Percentiles rank a stretch among this genome's conserved stretches.
Evolutionary conservation across 179 eudicot species (phyloP).

Genomic region (Drosera spatulata): DNA sequence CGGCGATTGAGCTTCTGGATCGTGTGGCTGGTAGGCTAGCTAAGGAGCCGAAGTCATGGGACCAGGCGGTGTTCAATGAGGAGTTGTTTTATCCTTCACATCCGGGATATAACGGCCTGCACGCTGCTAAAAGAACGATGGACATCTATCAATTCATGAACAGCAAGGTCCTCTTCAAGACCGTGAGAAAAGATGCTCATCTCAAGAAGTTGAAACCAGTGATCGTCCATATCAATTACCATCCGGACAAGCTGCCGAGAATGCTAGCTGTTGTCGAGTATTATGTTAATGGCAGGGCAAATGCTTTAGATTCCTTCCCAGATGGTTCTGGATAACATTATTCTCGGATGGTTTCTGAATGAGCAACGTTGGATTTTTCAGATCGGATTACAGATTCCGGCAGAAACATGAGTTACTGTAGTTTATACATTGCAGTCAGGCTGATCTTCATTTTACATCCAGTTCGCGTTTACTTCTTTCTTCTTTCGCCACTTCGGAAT

Average conservation of each 20-base stretch:
- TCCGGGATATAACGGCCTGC: slow-evolving; percentile 82
- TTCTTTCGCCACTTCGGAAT: too few species aligned
- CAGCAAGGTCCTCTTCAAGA: slow-evolving; percentile 86
- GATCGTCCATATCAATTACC: slow-evolving; percentile 79
- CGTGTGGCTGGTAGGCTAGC: slow-evolving; percentile 76
- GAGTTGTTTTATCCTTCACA: slow-evolving; percentile 78
- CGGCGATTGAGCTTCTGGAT: slow-evolving; percentile 88
- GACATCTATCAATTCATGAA: slow-evolving; percentile 86
- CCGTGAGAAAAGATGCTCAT: slow-evolving; percentile 60
- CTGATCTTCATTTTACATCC: too few species aligned
- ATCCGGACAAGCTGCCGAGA: slow-evolving; percentile 80
- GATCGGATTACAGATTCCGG: too few species aligned
- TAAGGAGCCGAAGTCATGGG: slow-evolving; percentile 15
- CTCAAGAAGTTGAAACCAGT: slow-evolving; percentile 80
- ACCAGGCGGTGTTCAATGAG: slow-evolving; percentile 41
- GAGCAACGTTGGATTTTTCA: too few species aligned
- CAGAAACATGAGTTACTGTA: too few species aligned
- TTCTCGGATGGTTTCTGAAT: too few species aligned
- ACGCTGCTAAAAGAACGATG: slow-evolving; percentile 85
- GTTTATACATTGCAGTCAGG: too few species aligned
- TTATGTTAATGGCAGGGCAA: slow-evolving; percentile 62
- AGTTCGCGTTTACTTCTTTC: too few species aligned
- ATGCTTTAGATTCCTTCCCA: slow-evolving; percentile 75
- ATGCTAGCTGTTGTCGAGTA: slow-evolving; percentile 80
- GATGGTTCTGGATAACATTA: slow-evolving; percentile 51